Percentiles rank a stretch among this genome's conserved stretches.
These are phyloP conservation scores for Tricholoma sp. DNA, from an alignment of 768 basidiomycete species.

Conservation along the genomic window DNA sequence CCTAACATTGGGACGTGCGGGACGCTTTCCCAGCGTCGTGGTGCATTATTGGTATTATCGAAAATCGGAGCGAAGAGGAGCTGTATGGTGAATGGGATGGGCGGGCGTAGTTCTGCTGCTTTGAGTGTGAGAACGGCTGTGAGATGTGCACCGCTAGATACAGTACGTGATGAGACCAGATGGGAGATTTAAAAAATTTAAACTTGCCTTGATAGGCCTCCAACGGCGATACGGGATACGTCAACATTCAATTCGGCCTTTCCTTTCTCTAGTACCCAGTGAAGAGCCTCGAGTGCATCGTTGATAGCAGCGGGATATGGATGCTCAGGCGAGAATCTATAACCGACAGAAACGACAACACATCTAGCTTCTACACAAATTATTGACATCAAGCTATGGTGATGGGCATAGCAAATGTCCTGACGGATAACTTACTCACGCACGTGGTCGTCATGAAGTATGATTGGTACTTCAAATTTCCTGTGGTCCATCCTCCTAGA, in stretches of 20 bases:
- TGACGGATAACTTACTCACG: conserved; percentile 30
- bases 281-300: conserved; percentile 36
- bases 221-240: conserved; percentile 54
- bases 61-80: conserved; percentile 68
- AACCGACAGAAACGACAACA: conserved; percentile 41
- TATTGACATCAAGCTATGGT: too few species aligned
- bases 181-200: not conserved
- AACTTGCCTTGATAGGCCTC: conserved; percentile 65
- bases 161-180: not conserved
- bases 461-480: conserved; percentile 55
- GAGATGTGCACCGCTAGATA: conserved; percentile 60
- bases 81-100: conserved; percentile 54
- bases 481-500: conserved; percentile 66
- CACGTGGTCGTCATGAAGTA: conserved; percentile 58
- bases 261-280: conserved; percentile 60
- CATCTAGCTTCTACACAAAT: not conserved
- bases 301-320: conserved; percentile 48
- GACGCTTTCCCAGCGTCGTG: conserved; percentile 53
- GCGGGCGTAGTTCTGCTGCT: conserved; percentile 42
- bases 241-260: conserved; percentile 43
- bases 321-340: conserved; percentile 67
- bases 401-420: too few species aligned
- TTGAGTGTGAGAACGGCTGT: conserved; percentile 63
- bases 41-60: conserved; percentile 58
- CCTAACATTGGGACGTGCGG: conserved; percentile 53